Conservation (phyloP, 1,284 basidiomycete species). For the Vanrija sp. region DNA sequence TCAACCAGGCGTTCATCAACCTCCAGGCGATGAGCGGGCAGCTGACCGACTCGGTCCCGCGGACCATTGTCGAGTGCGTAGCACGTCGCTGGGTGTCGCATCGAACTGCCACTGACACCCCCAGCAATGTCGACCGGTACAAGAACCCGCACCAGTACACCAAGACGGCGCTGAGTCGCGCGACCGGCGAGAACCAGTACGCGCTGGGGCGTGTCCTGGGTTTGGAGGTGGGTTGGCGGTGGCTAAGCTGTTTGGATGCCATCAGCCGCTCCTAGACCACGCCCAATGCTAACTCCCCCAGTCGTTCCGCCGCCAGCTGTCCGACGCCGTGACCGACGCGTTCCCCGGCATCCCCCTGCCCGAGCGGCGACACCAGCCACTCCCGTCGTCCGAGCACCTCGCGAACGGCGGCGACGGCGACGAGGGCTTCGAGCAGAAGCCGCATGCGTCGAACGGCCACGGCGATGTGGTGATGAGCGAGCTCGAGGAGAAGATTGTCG, state of each 20-base stretch:
- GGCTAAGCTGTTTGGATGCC: background rate
- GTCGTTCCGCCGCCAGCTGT: slow-evolving; percentile 41
- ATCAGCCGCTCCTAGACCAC: background rate
- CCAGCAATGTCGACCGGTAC: slow-evolving; percentile 26
- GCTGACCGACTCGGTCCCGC: slow-evolving; percentile 39
- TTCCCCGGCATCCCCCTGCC: slow-evolving; percentile 40
- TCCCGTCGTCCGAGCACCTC: background rate
- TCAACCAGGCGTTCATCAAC: slow-evolving; percentile 29
- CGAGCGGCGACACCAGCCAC: slow-evolving; percentile 30
- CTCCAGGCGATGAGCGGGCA: slow-evolving; percentile 26
- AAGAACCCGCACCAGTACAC: slow-evolving; percentile 38
- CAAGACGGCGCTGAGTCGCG: slow-evolving; percentile 31
- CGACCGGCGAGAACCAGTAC: slow-evolving; percentile 45
- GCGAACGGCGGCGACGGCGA: background rate
- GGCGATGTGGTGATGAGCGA: too few relatives aligned
- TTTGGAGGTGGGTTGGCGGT: slow-evolving; percentile 32
- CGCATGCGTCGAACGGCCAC: too few relatives aligned
- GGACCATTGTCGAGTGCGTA: slow-evolving; percentile 34
- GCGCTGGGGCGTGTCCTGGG: slow-evolving; percentile 40
- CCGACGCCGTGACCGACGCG: slow-evolving; percentile 23
- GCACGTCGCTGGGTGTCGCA: too few relatives aligned
- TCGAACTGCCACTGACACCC: background rate
- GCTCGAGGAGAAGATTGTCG: too few relatives aligned
- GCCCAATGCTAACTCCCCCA: slow-evolving; percentile 11
- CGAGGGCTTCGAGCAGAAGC: background rate